These are phyloP conservation scores for Populus hybrid DNA, from an alignment of 441 rosid genomes.

Conservation along the genomic window DNA sequence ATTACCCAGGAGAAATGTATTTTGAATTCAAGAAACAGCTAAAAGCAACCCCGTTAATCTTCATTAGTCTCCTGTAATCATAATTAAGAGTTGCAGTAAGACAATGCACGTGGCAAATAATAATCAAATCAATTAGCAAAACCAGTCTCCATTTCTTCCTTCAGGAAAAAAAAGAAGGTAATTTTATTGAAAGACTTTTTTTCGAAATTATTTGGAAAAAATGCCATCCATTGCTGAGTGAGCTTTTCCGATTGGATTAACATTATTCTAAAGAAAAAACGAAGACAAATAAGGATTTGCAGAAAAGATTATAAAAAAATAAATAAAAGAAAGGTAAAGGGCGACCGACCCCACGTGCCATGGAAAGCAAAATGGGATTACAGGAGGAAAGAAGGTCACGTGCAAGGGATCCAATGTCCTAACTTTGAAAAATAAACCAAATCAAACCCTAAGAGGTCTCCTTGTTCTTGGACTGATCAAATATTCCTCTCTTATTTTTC, in stretches of 20 bases:
- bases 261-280: neutral
- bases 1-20: too few relatives aligned
- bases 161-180: neutral
- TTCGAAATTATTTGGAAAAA: neutral
- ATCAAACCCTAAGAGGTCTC: neutral
- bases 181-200: too few relatives aligned
- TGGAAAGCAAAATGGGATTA: constrained; percentile 25
- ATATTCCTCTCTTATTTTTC: constrained; percentile 24
- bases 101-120: neutral
- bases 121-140: neutral
- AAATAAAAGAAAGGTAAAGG: neutral
- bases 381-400: constrained; percentile 36
- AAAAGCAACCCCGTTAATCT: neutral
- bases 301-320: neutral
- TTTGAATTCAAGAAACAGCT: neutral
- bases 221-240: neutral
- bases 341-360: constrained; percentile 38
- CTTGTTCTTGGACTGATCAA: constrained; percentile 25
- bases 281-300: neutral
- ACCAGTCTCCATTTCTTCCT: neutral
- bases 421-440: neutral
- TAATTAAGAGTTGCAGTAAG: neutral
- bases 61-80: neutral
- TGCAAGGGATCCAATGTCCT: constrained; percentile 52
- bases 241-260: neutral